Evolutionary conservation across 345 rosid species (phyloP).

Genomic region (Boechera retrofracta): DNA sequence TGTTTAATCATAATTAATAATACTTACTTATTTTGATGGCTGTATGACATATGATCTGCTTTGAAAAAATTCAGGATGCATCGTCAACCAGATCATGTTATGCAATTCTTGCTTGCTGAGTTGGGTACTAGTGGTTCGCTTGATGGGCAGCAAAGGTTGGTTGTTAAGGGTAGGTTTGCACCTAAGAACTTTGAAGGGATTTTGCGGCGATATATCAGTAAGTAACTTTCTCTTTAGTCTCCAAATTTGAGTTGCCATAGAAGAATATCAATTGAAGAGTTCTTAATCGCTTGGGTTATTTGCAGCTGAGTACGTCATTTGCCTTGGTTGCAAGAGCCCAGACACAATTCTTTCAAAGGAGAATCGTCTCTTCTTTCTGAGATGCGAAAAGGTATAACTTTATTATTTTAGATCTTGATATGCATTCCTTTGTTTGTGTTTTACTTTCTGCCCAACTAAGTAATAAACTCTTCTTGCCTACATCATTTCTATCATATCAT

Average conservation of each 20-base stretch:
- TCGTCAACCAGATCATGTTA: constrained; percentile 92
- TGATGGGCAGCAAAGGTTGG: constrained; percentile 91
- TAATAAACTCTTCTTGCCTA: constrained; percentile 5
- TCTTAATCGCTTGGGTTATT: constrained; percentile 19
- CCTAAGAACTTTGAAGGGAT: constrained; percentile 93
- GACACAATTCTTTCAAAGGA: constrained; percentile 74
- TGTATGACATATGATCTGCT: constrained; percentile 12
- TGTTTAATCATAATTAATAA: not conserved
- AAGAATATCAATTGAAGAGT: constrained; percentile 5
- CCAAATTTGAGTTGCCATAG: not conserved
- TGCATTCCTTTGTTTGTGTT: constrained; percentile 10
- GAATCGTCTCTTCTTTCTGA: constrained; percentile 69
- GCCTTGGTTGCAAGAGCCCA: constrained; percentile 74
- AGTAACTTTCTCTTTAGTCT: constrained; percentile 45
- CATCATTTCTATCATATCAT: not conserved
- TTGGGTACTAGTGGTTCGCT: constrained; percentile 96
- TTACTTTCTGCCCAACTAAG: not conserved
- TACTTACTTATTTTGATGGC: constrained; percentile 14
- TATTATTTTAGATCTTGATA: not conserved
- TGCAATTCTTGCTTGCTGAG: constrained; percentile 90
- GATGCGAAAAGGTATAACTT: constrained; percentile 70
- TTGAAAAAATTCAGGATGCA: constrained; percentile 66
- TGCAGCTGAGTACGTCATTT: constrained; percentile 63
- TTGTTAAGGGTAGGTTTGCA: constrained; percentile 92
- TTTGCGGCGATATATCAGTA: constrained; percentile 84